phyloP scores from a whole-genome alignment of 2,329 filamentous ascomycete species.

The Colletotrichum neosansevieriae region DNA sequence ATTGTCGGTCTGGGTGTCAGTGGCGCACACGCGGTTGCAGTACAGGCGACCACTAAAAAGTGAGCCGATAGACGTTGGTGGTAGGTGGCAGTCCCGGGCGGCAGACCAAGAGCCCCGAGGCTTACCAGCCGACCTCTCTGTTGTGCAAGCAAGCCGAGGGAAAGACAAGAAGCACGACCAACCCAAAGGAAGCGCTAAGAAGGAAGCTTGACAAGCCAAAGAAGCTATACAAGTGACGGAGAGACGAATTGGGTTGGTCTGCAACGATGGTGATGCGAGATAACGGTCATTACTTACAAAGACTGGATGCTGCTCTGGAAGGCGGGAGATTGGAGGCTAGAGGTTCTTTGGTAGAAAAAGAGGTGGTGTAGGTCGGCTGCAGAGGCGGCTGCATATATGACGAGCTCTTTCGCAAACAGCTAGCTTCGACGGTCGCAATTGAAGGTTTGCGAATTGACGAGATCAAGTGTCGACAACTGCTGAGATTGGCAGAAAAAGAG shows the following conservation, averaged over 20 bases:
- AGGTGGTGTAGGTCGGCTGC: constrained; percentile 16
- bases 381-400: constrained; percentile 8
- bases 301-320: background rate
- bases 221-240: constrained; percentile 25
- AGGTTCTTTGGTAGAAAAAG: background rate
- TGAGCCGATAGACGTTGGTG: constrained; percentile 20
- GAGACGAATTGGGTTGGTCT: constrained; percentile 31
- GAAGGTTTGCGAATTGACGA: background rate
- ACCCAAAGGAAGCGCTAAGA: constrained; percentile 27
- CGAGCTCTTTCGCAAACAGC: constrained; percentile 2
- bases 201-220: constrained; percentile 29
- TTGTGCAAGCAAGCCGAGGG: constrained; percentile 1
- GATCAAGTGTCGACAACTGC: background rate
- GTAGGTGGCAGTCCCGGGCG: background rate
- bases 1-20: constrained; percentile 39
- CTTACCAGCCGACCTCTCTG: no score
- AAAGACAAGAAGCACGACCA: constrained; percentile 30
- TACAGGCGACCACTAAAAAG: constrained; percentile 32
- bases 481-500: background rate
- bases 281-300: constrained; percentile 35
- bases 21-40: constrained; percentile 36
- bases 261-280: constrained; percentile 22
- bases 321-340: constrained; percentile 11
- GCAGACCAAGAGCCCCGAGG: no score
- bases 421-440: background rate